Conservation (phyloP, 1,284 basidiomycete species). For the Fistulinella cinereoalba region DNA sequence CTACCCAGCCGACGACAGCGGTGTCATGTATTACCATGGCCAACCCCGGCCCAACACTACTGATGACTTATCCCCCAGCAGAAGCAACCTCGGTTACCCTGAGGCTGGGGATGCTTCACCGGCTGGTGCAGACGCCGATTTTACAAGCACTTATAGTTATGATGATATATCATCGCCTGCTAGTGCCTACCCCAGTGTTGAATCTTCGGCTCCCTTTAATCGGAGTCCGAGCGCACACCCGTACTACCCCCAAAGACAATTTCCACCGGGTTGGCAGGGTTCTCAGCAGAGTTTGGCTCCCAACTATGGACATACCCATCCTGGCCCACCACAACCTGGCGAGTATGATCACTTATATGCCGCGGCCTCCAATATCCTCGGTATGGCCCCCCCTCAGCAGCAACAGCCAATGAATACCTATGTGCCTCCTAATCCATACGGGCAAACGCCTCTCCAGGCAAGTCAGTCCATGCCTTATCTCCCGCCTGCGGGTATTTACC, state of each 20-base stretch:
- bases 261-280: slow-evolving; percentile 35
- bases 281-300: slow-evolving; percentile 32
- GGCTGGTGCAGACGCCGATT: slow-evolving; percentile 21
- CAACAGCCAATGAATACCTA: slow-evolving; percentile 23
- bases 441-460: slow-evolving; percentile 21
- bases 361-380: slow-evolving; percentile 80
- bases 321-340: slow-evolving; percentile 32
- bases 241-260: slow-evolving; percentile 27
- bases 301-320: slow-evolving; percentile 28
- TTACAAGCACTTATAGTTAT: slow-evolving; percentile 35
- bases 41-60: background rate
- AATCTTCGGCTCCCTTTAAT: slow-evolving; percentile 17
- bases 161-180: slow-evolving; percentile 32
- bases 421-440: slow-evolving; percentile 24
- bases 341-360: slow-evolving; percentile 59
- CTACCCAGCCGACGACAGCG: slow-evolving; percentile 25
- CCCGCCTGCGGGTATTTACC: slow-evolving; percentile 24
- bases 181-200: slow-evolving; percentile 24
- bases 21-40: slow-evolving; percentile 15
- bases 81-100: slow-evolving; percentile 15
- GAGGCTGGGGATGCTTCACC: slow-evolving; percentile 14
- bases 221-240: slow-evolving; percentile 21
- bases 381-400: slow-evolving; percentile 64
- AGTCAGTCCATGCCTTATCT: slow-evolving; percentile 35
- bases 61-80: slow-evolving; percentile 18